Base-by-base conservation (phyloP, 768 basidiomycete genomes). In the Termitomyces sp. region DNA sequence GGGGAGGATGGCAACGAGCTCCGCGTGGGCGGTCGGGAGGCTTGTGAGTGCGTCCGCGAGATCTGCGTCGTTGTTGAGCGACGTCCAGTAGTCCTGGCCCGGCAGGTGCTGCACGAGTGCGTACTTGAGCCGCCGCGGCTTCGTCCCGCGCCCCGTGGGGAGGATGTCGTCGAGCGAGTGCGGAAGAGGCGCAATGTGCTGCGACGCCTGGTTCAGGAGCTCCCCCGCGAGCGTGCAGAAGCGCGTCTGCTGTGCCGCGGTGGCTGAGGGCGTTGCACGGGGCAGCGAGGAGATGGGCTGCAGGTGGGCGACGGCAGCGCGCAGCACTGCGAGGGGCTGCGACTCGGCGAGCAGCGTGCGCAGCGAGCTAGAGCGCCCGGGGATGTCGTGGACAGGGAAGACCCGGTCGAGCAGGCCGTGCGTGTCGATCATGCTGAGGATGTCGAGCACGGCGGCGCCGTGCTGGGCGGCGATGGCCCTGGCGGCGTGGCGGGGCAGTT, bases 401-500 rank as follows among this genome's bases (percentile, higher is more conserved):
- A 89, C 86, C 62, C 90, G 86, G 75, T 92, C 89, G 10, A 93
- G 82, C 5, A 93, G 75, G 47, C 85, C 87, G 61, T 89, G 89
- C 0, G 78, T 78, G 68, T 93, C 91, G 58, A 83, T 72, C 84
- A 75, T 71, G 62, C 81, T 75, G 55, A 88, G 79, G 52, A 87
- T 75, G 63, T 82, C 77, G 48, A 87, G 79, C 50, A 87, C 80
- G 59, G 76, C 75, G 41, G 73, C 71, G 23, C 85, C 83, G 62
- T 80, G 71, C 62, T 21, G 21, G 1, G 1, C 3, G 15, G 60
- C 43, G 57, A 28, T 52, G 51, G 57, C 3, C 11, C 21, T 2
- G 23, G 19, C 37, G 50, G 41, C 38, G 38, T 45, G 55, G 63
- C 80, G 82, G 17, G 66, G 72, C 3, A 75, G 87, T 89, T 50